phyloP scores from a whole-genome alignment of 208 protist genomes.

The Leishmania major region DNA sequence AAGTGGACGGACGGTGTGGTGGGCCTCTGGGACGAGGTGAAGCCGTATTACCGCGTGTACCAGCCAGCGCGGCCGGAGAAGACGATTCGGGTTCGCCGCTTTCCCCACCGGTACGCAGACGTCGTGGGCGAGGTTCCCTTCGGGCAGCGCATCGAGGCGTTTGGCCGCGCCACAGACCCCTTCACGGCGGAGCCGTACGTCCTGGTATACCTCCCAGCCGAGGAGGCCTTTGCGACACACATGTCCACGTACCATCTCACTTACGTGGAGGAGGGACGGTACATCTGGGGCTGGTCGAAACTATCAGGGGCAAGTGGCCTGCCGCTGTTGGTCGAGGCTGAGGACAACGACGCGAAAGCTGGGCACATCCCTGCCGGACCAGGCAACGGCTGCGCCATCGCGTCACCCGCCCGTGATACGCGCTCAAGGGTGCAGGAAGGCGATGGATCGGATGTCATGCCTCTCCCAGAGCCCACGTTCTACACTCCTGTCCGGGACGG shows the following conservation, averaged over 20 bases:
- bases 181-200: conserved; percentile 72
- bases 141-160: conserved; percentile 49
- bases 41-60: conserved; percentile 52
- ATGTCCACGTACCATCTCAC: conserved; percentile 43
- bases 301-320: conserved; percentile 52
- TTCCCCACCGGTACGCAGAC: conserved; percentile 69
- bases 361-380: not conserved
- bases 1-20: conserved; percentile 60
- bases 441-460: not conserved
- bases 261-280: conserved; percentile 35
- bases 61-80: conserved; percentile 46
- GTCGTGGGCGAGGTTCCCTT: conserved; percentile 72
- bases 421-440: not conserved
- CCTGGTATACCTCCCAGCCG: conserved; percentile 52
- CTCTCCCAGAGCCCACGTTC: conserved; percentile 41
- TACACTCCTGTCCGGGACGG: conserved; percentile 54
- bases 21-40: conserved; percentile 51
- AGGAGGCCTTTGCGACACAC: conserved; percentile 21
- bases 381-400: not conserved
- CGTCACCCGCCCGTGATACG: not conserved
- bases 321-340: conserved; percentile 43
- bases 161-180: conserved; percentile 56
- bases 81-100: conserved; percentile 60
- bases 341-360: not conserved
- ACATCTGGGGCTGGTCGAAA: conserved; percentile 85